Evolutionary conservation across 176 grass and related monocot species (phyloP).

Genomic region (Chloris gayana): DNA sequence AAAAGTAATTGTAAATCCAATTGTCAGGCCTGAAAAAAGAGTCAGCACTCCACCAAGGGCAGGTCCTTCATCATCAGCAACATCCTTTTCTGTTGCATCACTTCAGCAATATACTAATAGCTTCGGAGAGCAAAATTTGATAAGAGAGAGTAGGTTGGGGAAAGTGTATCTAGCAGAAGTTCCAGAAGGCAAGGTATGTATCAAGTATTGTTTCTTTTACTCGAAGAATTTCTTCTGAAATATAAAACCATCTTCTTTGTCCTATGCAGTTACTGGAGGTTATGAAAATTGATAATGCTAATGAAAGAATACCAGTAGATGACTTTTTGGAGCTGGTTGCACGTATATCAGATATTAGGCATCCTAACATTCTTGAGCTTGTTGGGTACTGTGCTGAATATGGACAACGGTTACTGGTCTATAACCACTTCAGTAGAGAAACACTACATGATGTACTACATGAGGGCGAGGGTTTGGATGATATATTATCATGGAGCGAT

Average conservation of each 20-base stretch:
- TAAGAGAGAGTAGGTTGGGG: constrained; percentile 70
- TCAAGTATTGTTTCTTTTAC: constrained; percentile 33
- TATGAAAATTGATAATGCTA: constrained; percentile 92
- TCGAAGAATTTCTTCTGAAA: constrained; percentile 34
- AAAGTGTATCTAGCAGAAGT: constrained; percentile 74
- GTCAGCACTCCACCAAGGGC: constrained; percentile 53
- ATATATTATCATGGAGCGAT: constrained; percentile 60
- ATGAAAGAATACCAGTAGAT: constrained; percentile 69
- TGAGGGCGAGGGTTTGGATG: constrained; percentile 50
- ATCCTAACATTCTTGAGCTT: constrained; percentile 74
- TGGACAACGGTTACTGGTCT: constrained; percentile 80
- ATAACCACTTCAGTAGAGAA: constrained; percentile 76
- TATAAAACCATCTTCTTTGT: constrained; percentile 30
- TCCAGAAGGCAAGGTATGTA: constrained; percentile 67
- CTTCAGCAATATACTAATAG: constrained; percentile 93
- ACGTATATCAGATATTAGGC: constrained; percentile 70
- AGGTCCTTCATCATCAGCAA: constrained; percentile 62
- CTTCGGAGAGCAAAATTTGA: constrained; percentile 73
- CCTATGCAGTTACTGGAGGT: constrained; percentile 81
- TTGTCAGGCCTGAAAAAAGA: constrained; percentile 44
- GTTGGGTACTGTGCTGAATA: constrained; percentile 89
- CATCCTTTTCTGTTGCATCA: constrained; percentile 68
- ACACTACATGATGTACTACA: constrained; percentile 76
- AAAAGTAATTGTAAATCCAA: constrained; percentile 55
- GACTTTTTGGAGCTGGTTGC: constrained; percentile 71